These are phyloP conservation scores for Cardamine resedifolia DNA, from an alignment of 345 rosid genomes.

Conservation along the genomic window DNA sequence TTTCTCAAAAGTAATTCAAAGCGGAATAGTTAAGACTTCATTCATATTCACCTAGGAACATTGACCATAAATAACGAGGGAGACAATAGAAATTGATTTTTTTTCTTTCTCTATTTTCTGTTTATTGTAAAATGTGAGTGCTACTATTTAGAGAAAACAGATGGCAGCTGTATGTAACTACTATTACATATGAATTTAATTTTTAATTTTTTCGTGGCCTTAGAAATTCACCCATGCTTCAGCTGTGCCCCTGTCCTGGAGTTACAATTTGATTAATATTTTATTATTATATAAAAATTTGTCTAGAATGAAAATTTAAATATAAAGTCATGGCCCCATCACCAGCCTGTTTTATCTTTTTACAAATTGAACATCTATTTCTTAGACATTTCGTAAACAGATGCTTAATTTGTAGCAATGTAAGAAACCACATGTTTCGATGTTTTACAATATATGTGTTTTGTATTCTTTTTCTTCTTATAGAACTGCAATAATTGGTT, in stretches of 20 bases:
- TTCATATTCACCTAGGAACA: not conserved
- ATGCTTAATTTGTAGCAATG: slow-evolving; percentile 11
- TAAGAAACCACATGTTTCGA: slow-evolving; percentile 25
- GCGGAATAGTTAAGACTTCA: not conserved
- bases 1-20: not conserved
- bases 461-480: not conserved
- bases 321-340: slow-evolving; percentile 34
- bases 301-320: not conserved
- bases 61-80: not conserved
- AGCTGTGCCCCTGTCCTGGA: slow-evolving; percentile 32
- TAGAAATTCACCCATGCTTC: slow-evolving; percentile 34
- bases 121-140: not conserved
- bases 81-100: not conserved
- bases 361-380: not conserved
- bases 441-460: not conserved
- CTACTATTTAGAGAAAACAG: slow-evolving; percentile 8
- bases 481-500: not conserved
- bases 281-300: not conserved
- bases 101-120: not conserved
- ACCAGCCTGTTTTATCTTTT: slow-evolving; percentile 35
- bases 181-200: not conserved
- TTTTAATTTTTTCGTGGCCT: not conserved
- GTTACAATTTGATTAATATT: not conserved
- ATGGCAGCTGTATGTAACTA: slow-evolving; percentile 38
- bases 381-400: not conserved